Percentiles rank a stretch among this genome's conserved stretches.
Conservation (phyloP, 139 green algal species). For the Pleodorina starrii region DNA sequence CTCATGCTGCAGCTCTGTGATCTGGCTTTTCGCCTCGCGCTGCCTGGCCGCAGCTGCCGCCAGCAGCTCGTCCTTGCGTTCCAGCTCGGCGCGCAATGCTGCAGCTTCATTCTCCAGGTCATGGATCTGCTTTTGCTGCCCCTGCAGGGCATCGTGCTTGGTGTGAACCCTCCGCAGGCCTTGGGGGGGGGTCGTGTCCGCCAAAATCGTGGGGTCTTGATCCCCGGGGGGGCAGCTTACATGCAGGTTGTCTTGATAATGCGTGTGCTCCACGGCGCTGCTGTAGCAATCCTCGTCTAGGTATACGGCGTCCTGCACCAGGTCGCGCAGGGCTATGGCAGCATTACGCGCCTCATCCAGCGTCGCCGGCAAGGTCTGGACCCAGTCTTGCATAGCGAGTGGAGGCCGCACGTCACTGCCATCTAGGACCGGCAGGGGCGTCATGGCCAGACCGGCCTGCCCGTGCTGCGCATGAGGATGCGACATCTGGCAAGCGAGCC, state of each 20-base stretch:
- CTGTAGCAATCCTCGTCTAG: slow-evolving; percentile 82
- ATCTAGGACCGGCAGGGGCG: slow-evolving; percentile 23
- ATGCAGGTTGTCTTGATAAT: slow-evolving; percentile 73
- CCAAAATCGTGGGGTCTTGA: too few relatives aligned
- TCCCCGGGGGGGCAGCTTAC: slow-evolving; percentile 40
- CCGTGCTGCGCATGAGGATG: neutral
- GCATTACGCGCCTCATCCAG: slow-evolving; percentile 23
- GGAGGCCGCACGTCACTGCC: neutral
- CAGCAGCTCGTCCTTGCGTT: slow-evolving; percentile 54
- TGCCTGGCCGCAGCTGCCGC: neutral
- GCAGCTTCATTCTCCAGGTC: slow-evolving; percentile 65
- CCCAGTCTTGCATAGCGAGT: slow-evolving; percentile 25
- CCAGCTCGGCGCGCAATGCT: slow-evolving; percentile 62
- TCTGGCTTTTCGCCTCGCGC: slow-evolving; percentile 29
- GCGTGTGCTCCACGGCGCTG: slow-evolving; percentile 55
- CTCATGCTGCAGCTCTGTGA: slow-evolving; percentile 73
- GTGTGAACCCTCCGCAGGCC: too few relatives aligned
- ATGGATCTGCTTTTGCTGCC: slow-evolving; percentile 54
- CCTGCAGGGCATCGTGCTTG: too few relatives aligned
- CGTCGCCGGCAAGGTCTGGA: neutral
- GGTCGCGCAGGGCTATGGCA: slow-evolving; percentile 48
- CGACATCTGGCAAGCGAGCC: too few relatives aligned
- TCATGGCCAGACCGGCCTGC: slow-evolving; percentile 6
- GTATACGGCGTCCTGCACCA: slow-evolving; percentile 81
- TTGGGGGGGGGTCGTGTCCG: too few relatives aligned